Evolutionary conservation across 371 early-diverging fungal genomes (phyloP), one percentile per base, ranked within the genome.

Genomic region (Saksenaea oblongispora): DNA sequence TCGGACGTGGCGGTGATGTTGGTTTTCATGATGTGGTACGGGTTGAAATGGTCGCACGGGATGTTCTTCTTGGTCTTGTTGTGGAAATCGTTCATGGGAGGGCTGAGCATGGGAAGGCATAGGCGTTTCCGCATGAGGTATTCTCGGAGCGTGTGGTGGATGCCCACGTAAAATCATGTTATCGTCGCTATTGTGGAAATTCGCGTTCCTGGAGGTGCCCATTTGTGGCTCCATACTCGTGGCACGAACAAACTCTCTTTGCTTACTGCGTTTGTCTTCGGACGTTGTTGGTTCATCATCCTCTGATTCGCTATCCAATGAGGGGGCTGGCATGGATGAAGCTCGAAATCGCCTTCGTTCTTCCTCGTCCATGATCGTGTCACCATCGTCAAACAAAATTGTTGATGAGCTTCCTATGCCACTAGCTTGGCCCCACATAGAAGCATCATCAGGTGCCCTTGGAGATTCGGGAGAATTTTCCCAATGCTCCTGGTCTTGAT

Each of bases 351-450:
- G n/a, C 5, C 51, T 17, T 47, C 51, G 51, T 22, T 47, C 22
- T 22, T 47, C 26, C 22, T 35, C 15, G 8, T 28, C 55, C 51
- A 22, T 47, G 22, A 47, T 47, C 18, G 17, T 56, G 15, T 54
- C 88, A 85, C 39, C 72, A 71, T 63, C 63, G 11, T 56, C 57
- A 31, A 63, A 44, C n/a, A 63, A 53, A 5, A 61, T 27, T 0
- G 37, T 67, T 88, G 90, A 70, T 88, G 89, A 35, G 88, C 84
- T 67, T 74, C 73, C 71, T 74, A 90, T 88, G 56, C 82, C 80
- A 10, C 90, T 89, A 0, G 87, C 78, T 72, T 89, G 89, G 57
- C 81, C 79, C 71, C 90, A 90, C 8, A 22, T 22, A 10, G 51
- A 47, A 9, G 27, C 24, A 26, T 47, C 24, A 22, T 17, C 51